Base-by-base conservation (phyloP, 768 basidiomycete genomes). In the Neoboletus subvelutipes region DNA sequence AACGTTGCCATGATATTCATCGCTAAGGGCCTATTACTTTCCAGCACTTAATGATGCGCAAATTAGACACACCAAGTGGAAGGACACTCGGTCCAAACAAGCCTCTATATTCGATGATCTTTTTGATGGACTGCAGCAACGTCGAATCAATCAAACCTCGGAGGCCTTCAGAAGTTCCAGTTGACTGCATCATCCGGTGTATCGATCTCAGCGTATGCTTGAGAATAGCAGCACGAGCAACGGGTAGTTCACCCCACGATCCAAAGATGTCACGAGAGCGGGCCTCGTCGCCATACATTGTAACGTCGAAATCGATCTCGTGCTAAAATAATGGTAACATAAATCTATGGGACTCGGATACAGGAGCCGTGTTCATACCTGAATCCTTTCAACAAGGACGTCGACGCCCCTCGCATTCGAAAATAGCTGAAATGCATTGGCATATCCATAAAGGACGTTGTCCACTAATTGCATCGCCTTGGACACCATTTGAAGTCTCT, bases 1-100 rank as follows among this genome's bases (percentile, higher is more conserved):
- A 98, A 98, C 0, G 94, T 94, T 15, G 94, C 86, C 87, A 97
- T 92, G 67, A 94, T 88, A 70, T 95, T 94, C 77, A 95, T 92
- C 5, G 92, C 94, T 64, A 52, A 33, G 10, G 52, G 22, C 22
- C 7, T 18, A 62, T 67, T 51, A 67, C 33, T 56, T 39, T 36
- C 31, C 31, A 46, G n/a, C 18, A 48, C 4, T 50, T 13, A 2
- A 47, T 20, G 4, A 29, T 20, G 40, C 58, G 46, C 17, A 29
- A 28, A 45, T 33, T 34, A 20, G 43, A 76, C 84, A 36, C 71
- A 94, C 94, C 90, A 43, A 94, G 78, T 2, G 92, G 88, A 43
- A 95, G 83, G 50, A 98, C 83, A 62, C 84, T 88, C 2, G 93
- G 82, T 2, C 97, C 97, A 74, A 96, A 97, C 24, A 92, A 77